phyloP scores from a whole-genome alignment of 164 flowering plant genomes.

The Houttuynia cordata region DNA sequence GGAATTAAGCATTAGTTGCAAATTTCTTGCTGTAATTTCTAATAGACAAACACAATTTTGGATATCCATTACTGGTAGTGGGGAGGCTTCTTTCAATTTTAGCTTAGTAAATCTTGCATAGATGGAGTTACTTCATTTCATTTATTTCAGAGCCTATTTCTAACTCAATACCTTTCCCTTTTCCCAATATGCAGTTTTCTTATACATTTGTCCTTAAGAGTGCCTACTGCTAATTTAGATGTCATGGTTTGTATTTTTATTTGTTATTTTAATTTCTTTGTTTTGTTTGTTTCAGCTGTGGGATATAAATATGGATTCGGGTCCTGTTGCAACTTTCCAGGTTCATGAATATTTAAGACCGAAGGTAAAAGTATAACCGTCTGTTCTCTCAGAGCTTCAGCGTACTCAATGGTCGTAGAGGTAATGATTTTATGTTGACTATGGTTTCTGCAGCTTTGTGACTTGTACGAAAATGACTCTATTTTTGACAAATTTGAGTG shows the following conservation, averaged over 20 bases:
- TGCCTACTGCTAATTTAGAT: too few relatives aligned
- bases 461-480: constrained; percentile 94
- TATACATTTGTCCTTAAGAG: background rate
- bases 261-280: constrained; percentile 7
- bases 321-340: constrained; percentile 91
- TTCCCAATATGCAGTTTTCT: background rate
- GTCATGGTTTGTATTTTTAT: background rate
- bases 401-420: background rate
- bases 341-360: constrained; percentile 97
- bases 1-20: too few relatives aligned
- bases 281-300: constrained; percentile 46
- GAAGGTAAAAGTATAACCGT: constrained; percentile 38
- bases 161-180: background rate
- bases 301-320: constrained; percentile 99
- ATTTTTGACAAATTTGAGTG: constrained; percentile 98
- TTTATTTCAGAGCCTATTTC: too few relatives aligned
- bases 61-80: too few relatives aligned
- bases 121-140: background rate
- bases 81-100: too few relatives aligned
- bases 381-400: background rate
- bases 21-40: too few relatives aligned
- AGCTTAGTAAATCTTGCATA: too few relatives aligned
- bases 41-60: too few relatives aligned
- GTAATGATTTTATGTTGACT: background rate
- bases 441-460: constrained; percentile 58